Conservation (phyloP, 2,329 filamentous ascomycete species). For the Diplodia mutila region DNA sequence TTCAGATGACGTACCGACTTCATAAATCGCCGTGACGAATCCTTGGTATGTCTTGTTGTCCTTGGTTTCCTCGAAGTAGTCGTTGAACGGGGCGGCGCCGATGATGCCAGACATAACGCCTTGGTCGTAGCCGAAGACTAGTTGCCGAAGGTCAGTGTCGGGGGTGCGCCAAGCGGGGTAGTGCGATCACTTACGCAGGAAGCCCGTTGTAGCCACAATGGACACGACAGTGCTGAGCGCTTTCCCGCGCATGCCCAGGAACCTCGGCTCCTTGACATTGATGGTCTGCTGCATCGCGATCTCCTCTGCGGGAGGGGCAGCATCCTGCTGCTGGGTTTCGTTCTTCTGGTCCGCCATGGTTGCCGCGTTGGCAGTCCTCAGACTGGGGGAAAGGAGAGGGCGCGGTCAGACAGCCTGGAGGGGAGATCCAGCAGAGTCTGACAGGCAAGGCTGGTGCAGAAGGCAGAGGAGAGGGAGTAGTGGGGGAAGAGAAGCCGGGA, state of each 20-base stretch:
- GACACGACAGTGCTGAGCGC: constrained; percentile 62
- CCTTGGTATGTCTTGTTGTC: constrained; percentile 53
- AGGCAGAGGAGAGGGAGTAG: neutral
- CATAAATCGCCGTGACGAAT: constrained; percentile 58
- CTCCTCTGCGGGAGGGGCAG: neutral
- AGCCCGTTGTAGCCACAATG: constrained; percentile 65
- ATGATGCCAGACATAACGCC: constrained; percentile 46
- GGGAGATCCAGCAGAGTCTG: neutral
- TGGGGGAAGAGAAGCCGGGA: neutral
- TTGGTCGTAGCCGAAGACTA: constrained; percentile 61
- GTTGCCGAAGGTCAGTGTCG: neutral
- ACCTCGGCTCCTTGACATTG: constrained; percentile 44
- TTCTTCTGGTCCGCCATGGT: constrained; percentile 11
- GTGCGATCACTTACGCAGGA: constrained; percentile 44
- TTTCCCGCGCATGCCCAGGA: constrained; percentile 63
- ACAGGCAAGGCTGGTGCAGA: neutral
- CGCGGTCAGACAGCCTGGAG: neutral
- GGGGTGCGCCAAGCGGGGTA: neutral
- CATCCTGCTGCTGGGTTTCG: neutral
- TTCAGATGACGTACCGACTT: constrained; percentile 45
- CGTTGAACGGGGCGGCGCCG: constrained; percentile 38
- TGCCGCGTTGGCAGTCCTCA: neutral
- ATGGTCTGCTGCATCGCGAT: neutral
- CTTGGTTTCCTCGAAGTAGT: constrained; percentile 46
- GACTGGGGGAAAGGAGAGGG: neutral